These are phyloP conservation scores for Lachnellula cervina DNA, from an alignment of 2,329 filamentous ascomycete genomes.

Conservation along the genomic window DNA sequence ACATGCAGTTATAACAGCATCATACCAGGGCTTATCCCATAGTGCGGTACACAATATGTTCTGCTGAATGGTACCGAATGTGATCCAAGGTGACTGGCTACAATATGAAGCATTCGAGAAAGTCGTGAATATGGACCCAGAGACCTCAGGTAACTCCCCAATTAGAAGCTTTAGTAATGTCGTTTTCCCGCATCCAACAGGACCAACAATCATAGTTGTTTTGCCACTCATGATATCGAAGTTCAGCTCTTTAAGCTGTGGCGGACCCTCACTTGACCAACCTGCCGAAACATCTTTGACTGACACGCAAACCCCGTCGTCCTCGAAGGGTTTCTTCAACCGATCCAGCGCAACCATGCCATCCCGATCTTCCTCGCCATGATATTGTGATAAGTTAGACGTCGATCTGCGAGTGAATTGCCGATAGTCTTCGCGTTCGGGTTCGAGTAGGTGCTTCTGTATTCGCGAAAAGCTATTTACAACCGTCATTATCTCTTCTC, in stretches of 20 bases:
- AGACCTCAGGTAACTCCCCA: slow-evolving; percentile 8
- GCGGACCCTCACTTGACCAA: slow-evolving; percentile 57
- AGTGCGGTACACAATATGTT: slow-evolving; percentile 34
- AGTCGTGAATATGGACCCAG: background rate
- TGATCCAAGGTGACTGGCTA: slow-evolving; percentile 40
- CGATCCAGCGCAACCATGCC: background rate
- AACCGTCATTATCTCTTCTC: slow-evolving; percentile 18
- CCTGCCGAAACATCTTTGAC: slow-evolving; percentile 73
- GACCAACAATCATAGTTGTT: slow-evolving; percentile 83
- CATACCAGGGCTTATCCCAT: slow-evolving; percentile 26
- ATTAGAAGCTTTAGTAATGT: slow-evolving; percentile 21
- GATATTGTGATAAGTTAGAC: background rate
- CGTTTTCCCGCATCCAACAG: slow-evolving; percentile 35
- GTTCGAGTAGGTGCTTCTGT: slow-evolving; percentile 21
- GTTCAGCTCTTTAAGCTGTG: slow-evolving; percentile 73
- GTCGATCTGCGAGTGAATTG: slow-evolving; percentile 39
- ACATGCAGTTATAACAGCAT: slow-evolving; percentile 15
- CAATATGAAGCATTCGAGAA: slow-evolving; percentile 34
- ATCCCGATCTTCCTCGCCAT: background rate
- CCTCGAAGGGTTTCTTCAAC: slow-evolving; percentile 40
- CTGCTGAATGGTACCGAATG: slow-evolving; percentile 36
- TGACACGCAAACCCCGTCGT: background rate
- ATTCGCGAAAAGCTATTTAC: slow-evolving; percentile 20
- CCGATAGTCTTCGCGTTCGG: slow-evolving; percentile 31
- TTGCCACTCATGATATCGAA: slow-evolving; percentile 75